These are phyloP conservation scores for Xylaria hypoxylon DNA, from an alignment of 2,329 filamentous ascomycete species.

Conservation along the genomic window DNA sequence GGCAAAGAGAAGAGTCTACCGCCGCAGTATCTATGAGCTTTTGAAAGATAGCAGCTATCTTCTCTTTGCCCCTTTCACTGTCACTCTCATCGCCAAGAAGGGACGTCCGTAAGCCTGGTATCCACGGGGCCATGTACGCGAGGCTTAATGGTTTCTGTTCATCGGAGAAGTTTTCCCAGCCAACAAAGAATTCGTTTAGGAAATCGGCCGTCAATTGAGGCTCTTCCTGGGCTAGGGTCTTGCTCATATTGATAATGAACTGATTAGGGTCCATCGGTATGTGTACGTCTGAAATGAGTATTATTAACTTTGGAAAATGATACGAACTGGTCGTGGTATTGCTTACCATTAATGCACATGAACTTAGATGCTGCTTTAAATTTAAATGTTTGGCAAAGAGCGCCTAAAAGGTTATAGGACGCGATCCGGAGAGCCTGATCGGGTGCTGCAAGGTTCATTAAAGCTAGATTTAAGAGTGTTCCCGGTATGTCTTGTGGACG, in stretches of 20 bases:
- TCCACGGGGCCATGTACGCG: slow-evolving; percentile 77
- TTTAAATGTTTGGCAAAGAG: slow-evolving; percentile 75
- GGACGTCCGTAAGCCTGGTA: slow-evolving; percentile 69
- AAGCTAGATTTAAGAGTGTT: slow-evolving; percentile 73
- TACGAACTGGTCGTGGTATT: neutral
- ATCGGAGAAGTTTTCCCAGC: slow-evolving; percentile 76
- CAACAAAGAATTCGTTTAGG: slow-evolving; percentile 78
- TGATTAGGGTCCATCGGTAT: slow-evolving; percentile 72
- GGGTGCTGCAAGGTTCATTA: slow-evolving; percentile 73
- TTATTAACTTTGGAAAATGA: slow-evolving; percentile 30
- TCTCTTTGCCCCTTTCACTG: slow-evolving; percentile 74
- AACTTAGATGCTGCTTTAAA: slow-evolving; percentile 72
- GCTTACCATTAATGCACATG: slow-evolving; percentile 69
- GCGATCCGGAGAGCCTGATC: slow-evolving; percentile 71
- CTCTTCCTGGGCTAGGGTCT: slow-evolving; percentile 70
- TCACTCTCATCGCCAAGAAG: slow-evolving; percentile 70
- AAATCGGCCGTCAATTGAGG: slow-evolving; percentile 77
- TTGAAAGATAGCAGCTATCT: slow-evolving; percentile 71
- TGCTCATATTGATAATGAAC: slow-evolving; percentile 75
- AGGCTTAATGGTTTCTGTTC: slow-evolving; percentile 75
- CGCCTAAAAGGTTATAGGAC: slow-evolving; percentile 75
- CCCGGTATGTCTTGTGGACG: slow-evolving; percentile 77
- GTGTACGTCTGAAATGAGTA: slow-evolving; percentile 62
- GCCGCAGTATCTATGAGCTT: slow-evolving; percentile 75
- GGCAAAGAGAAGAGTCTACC: slow-evolving; percentile 68